Conservation (phyloP, 2,329 filamentous ascomycete genomes). For the Pseudogymnoascus sp. region DNA sequence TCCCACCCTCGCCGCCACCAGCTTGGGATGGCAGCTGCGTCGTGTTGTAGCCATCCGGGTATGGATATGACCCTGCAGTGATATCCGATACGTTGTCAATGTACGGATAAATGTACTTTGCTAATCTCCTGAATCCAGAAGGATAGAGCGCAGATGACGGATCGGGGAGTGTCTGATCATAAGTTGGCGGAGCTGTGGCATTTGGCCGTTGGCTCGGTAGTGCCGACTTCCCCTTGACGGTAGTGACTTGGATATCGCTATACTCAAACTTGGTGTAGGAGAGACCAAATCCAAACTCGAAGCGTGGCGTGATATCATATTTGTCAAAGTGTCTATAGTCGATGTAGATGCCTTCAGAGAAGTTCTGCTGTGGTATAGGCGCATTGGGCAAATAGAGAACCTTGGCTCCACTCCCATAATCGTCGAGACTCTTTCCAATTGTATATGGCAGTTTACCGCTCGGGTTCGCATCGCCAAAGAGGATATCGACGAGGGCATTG, state of each 20-base stretch:
- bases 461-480: slow-evolving; percentile 71
- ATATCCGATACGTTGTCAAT: slow-evolving; percentile 28
- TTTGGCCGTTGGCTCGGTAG: slow-evolving; percentile 31
- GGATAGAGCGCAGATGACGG: slow-evolving; percentile 49
- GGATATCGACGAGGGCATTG: slow-evolving; percentile 68
- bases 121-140: slow-evolving; percentile 44
- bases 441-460: slow-evolving; percentile 85
- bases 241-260: slow-evolving; percentile 37
- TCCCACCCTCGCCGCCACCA: slow-evolving; percentile 55
- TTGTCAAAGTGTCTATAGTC: slow-evolving; percentile 90
- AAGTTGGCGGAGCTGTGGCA: slow-evolving; percentile 38
- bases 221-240: slow-evolving; percentile 31
- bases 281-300: slow-evolving; percentile 79
- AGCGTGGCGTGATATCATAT: slow-evolving; percentile 64
- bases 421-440: slow-evolving; percentile 63
- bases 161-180: slow-evolving; percentile 43
- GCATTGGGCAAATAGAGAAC: slow-evolving; percentile 64
- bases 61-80: slow-evolving; percentile 34
- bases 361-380: slow-evolving; percentile 79
- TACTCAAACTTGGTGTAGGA: slow-evolving; percentile 58
- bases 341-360: slow-evolving; percentile 74
- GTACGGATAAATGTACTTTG: slow-evolving; percentile 63
- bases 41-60: slow-evolving; percentile 40
- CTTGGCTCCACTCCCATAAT: slow-evolving; percentile 68
- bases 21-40: slow-evolving; percentile 45